Evolutionary conservation across 2,329 filamentous ascomycete genomes (phyloP).

Genomic region (Fusarium sp.): DNA sequence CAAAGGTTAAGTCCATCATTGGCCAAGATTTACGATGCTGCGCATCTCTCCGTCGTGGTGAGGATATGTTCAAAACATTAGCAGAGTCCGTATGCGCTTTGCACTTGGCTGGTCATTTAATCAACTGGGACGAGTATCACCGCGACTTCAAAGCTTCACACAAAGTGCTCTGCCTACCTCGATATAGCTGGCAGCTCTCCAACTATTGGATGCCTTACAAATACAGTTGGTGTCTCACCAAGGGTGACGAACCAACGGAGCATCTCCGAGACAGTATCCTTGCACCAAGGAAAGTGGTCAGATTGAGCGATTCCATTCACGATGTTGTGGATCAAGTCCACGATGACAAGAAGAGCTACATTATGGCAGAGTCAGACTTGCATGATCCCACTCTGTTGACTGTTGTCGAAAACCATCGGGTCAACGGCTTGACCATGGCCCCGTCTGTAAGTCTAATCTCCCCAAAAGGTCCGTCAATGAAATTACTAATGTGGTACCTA

Average conservation of each 20-base stretch:
- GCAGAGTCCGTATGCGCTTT: neutral
- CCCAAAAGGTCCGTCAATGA: rapidly evolving
- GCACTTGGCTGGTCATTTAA: neutral
- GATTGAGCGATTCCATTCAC: constrained; percentile 1
- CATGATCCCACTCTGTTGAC: neutral
- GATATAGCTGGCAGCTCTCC: neutral
- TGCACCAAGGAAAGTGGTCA: neutral
- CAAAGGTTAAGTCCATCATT: neutral
- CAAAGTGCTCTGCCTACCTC: neutral
- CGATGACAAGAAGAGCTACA: neutral
- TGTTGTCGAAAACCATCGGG: neutral
- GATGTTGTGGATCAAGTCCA: neutral
- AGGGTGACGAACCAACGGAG: neutral
- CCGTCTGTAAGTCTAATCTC: neutral
- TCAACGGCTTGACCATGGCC: constrained; percentile 1
- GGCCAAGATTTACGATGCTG: neutral
- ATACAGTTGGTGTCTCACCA: neutral
- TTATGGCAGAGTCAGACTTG: neutral
- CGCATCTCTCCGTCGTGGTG: neutral
- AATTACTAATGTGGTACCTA: rapidly evolving
- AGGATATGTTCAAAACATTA: neutral
- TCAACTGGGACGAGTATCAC: neutral
- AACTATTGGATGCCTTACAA: constrained; percentile 9
- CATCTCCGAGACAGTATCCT: neutral
- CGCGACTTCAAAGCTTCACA: neutral